Base-by-base conservation (phyloP, 805 yeast species). In the Candida taoyuanica region DNA sequence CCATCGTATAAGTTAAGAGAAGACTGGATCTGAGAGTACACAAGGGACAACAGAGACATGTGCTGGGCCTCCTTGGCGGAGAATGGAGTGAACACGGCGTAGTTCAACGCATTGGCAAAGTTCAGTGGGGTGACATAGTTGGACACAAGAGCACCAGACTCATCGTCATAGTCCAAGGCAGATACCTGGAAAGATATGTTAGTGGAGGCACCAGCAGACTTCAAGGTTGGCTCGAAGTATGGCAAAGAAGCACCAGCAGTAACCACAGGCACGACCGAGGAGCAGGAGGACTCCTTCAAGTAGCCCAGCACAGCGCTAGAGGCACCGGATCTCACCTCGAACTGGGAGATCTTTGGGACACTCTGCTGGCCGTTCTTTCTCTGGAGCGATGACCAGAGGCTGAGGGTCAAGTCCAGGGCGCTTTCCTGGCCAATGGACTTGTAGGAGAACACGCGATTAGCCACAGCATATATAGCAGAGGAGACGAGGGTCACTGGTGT, bases 291-390 rank as follows among this genome's bases (percentile, higher is more conserved):
- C 18, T 50, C 44, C 19, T 53, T 42, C 37, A 76, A 60, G 63
- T 80, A 89, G 27, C 96, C 97, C 35, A 85, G 65, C 32, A 91
- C 71, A 19, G 85, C 74, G 45, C 78, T 72, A 32, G 91, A 85
- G 23, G 96, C 93, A 52, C 96, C 97, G 3, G 82, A 67, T 58
- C 95, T 78, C 40, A 85, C 74, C 55, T 88, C 87, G 40, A 81
- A 60, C 46, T 53, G 65, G 55, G 76, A 68, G 49, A 81, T 61
- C 37, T 68, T 67, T 19, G 94, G 93, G 38, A 79, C 75, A n/a
- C 59, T 62, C 17, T 78, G 79, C 32, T 60, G 55, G 12, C 75
- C 65, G 55, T 82, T 81, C 28, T 58, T 54, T 52, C 74, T 71
- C 53, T 67, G 67, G 34, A 68, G 60, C 32, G 65, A 59, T 31